Conservation (phyloP, 2,329 filamentous ascomycete species). For the Graphilbum sp. region DNA sequence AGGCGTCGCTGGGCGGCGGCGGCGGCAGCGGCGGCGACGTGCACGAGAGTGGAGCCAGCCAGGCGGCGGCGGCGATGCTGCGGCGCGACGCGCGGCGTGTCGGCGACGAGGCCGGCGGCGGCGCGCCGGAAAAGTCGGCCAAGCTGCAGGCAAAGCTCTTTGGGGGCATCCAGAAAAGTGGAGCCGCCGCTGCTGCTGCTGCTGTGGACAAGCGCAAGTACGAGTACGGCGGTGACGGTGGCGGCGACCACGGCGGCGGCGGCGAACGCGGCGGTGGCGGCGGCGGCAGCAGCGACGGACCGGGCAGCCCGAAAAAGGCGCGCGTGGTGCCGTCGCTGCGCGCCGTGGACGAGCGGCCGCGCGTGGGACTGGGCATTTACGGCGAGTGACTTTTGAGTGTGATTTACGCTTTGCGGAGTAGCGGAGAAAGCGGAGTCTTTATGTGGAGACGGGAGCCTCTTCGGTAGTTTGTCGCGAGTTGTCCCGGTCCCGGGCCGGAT, state of each 20-base stretch:
- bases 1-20: background rate
- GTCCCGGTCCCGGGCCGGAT: too few species aligned
- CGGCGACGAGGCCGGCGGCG: slow-evolving; percentile 24
- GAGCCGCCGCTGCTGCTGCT: slow-evolving; percentile 6
- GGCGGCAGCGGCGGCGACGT: slow-evolving; percentile 29
- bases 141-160: slow-evolving; percentile 36
- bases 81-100: slow-evolving; percentile 36
- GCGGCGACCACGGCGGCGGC: slow-evolving; percentile 13
- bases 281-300: slow-evolving; percentile 17
- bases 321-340: slow-evolving; percentile 23
- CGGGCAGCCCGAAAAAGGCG: slow-evolving; percentile 32
- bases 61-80: slow-evolving; percentile 59
- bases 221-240: slow-evolving; percentile 11
- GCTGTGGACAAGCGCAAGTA: slow-evolving; percentile 34
- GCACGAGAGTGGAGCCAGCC: slow-evolving; percentile 60
- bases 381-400: too few species aligned
- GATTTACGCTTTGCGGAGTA: too few species aligned
- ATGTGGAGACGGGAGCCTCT: too few species aligned
- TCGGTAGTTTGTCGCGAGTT: too few species aligned
- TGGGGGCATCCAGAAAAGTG: slow-evolving; percentile 25
- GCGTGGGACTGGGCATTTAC: too few species aligned
- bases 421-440: too few species aligned
- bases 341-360: too few species aligned
- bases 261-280: slow-evolving; percentile 9
- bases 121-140: slow-evolving; percentile 23